phyloP scores from a whole-genome alignment of 768 basidiomycete genomes.

The Cantharellus cinnabarinus region DNA sequence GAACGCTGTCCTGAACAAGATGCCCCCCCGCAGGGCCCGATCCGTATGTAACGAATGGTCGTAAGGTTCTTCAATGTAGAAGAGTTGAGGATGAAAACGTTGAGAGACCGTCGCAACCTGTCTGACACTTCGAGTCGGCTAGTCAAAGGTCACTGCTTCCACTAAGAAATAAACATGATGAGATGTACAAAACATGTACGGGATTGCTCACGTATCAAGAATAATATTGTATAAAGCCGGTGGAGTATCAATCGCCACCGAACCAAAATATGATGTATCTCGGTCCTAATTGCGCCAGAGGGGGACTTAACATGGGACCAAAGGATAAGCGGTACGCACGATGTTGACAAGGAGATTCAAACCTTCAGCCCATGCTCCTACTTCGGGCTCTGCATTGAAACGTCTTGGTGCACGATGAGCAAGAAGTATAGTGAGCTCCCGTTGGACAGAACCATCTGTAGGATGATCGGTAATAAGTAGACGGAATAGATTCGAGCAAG shows the following conservation, averaged over 20 bases:
- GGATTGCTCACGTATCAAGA: constrained; percentile 58
- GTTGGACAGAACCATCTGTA: too few relatives aligned
- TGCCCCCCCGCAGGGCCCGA: constrained; percentile 55
- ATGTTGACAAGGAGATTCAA: neutral
- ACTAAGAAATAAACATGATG: neutral
- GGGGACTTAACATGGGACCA: too few relatives aligned
- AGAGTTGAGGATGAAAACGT: constrained; percentile 28
- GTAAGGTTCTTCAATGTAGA: constrained; percentile 39
- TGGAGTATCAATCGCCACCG: constrained; percentile 67
- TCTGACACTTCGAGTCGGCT: constrained; percentile 29
- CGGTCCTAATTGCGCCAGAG: neutral
- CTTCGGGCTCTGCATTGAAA: neutral
- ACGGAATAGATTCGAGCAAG: too few relatives aligned
- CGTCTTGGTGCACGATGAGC: neutral
- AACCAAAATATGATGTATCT: constrained; percentile 37
- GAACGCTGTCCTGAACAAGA: constrained; percentile 54
- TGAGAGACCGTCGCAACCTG: constrained; percentile 26
- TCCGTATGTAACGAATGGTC: constrained; percentile 63
- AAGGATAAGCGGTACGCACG: too few relatives aligned
- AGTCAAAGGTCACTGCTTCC: constrained; percentile 56
- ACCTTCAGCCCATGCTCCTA: neutral
- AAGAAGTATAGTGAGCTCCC: neutral
- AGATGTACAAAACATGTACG: neutral
- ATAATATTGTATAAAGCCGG: constrained; percentile 63
- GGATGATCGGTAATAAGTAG: too few relatives aligned